These are phyloP conservation scores for Phytopythium cucurbitacearum DNA, from an alignment of 352 stramenopile genomes.

Conservation along the genomic window DNA sequence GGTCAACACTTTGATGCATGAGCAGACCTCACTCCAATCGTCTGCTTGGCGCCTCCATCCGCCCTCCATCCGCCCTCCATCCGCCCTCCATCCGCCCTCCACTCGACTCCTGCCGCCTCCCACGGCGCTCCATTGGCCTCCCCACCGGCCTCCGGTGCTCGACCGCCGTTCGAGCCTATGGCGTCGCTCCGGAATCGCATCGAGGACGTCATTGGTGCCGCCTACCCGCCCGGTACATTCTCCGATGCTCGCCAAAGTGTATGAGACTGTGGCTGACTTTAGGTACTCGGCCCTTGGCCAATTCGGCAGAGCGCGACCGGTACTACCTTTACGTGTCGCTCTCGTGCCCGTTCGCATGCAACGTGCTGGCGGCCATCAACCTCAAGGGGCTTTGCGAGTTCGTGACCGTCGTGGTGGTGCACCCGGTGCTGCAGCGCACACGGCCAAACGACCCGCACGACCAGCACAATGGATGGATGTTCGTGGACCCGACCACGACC, in stretches of 20 bases:
- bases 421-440: slow-evolving; percentile 27
- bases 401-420: slow-evolving; percentile 82
- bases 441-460: slow-evolving; percentile 20
- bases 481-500: slow-evolving; percentile 8
- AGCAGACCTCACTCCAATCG: not conserved
- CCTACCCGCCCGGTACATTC: not conserved
- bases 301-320: slow-evolving; percentile 19
- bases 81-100: too few relatives aligned
- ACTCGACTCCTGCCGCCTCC: not conserved
- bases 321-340: slow-evolving; percentile 91
- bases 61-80: too few relatives aligned
- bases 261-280: not conserved
- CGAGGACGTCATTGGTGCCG: not conserved
- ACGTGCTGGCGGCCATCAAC: slow-evolving; percentile 54
- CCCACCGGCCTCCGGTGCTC: not conserved
- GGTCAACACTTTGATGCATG: too few relatives aligned
- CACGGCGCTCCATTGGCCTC: not conserved
- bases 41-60: not conserved
- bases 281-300: not conserved
- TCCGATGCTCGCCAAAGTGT: too few relatives aligned
- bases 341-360: slow-evolving; percentile 71
- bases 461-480: slow-evolving; percentile 15
- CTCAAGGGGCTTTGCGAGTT: slow-evolving; percentile 91
- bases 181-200: not conserved
- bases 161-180: not conserved